These are phyloP conservation scores for Lichenothelia convexa DNA, from an alignment of 495 filamentous ascomycete species.

Conservation along the genomic window DNA sequence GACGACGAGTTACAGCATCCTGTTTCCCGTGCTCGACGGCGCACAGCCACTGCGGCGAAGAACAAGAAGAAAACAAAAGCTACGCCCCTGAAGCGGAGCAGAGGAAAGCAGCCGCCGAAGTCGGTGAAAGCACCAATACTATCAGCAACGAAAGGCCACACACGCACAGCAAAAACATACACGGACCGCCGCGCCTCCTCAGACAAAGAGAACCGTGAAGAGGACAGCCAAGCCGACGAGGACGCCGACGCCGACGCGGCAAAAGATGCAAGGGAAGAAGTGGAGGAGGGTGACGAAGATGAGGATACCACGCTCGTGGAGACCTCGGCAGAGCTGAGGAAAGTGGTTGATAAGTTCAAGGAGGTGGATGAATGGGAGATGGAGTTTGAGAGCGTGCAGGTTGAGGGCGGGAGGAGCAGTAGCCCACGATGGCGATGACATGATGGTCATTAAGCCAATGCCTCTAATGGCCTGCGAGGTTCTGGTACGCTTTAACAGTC, in stretches of 20 bases:
- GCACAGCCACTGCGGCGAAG: not conserved
- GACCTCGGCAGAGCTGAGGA: slow-evolving; percentile 22
- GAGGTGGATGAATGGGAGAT: slow-evolving; percentile 55
- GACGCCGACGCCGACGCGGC: not conserved
- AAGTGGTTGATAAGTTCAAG: slow-evolving; percentile 36
- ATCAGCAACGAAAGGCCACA: slow-evolving; percentile 14
- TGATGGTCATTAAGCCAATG: no score
- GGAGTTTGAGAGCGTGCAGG: slow-evolving; percentile 41
- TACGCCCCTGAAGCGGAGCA: not conserved
- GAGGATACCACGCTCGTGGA: slow-evolving; percentile 11
- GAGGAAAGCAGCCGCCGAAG: not conserved
- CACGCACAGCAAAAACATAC: slow-evolving; percentile 7
- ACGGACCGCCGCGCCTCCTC: slow-evolving; percentile 17
- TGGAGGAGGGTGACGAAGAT: slow-evolving; percentile 19
- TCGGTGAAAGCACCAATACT: not conserved
- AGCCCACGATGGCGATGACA: not conserved
- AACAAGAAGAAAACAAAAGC: not conserved
- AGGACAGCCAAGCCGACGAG: slow-evolving; percentile 1
- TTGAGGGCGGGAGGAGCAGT: not conserved
- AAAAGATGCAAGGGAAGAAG: slow-evolving; percentile 4
- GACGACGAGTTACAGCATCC: not conserved
- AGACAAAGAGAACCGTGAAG: slow-evolving; percentile 26
- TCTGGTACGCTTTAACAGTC: no score
- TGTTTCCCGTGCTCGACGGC: not conserved
- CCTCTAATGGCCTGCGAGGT: no score